Percentiles rank a stretch among this genome's conserved stretches.
Conservation (phyloP, 306 rosid species). For the Vicia villosa region DNA sequence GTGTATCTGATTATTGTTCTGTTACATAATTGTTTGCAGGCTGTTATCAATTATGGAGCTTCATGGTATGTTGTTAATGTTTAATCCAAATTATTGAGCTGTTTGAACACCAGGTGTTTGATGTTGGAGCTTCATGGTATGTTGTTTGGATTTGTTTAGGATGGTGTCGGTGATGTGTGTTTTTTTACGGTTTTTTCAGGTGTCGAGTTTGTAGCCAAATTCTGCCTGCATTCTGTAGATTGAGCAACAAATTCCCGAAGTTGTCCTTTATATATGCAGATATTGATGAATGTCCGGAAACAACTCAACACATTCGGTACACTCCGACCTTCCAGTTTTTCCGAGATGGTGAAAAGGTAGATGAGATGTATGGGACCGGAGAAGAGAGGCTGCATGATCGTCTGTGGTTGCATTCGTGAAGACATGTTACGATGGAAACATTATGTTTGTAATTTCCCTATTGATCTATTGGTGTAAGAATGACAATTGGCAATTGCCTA, state of each 20-base stretch:
- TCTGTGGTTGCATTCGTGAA: slow-evolving; percentile 49
- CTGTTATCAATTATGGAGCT: slow-evolving; percentile 91
- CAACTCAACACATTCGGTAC: slow-evolving; percentile 80
- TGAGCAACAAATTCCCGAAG: slow-evolving; percentile 75
- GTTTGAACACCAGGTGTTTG: slow-evolving; percentile 44
- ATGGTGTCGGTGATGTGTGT: neutral
- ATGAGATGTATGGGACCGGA: slow-evolving; percentile 59
- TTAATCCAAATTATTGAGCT: neutral
- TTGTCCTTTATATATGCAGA: slow-evolving; percentile 75
- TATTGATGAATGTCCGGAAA: slow-evolving; percentile 88
- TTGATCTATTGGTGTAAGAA: slow-evolving; percentile 26
- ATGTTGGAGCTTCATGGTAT: too few relatives aligned
- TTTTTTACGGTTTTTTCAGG: slow-evolving; percentile 52
- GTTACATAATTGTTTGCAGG: slow-evolving; percentile 50
- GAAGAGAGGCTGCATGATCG: slow-evolving; percentile 54
- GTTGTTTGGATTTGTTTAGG: too few relatives aligned
- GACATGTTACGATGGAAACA: neutral
- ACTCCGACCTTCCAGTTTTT: slow-evolving; percentile 82
- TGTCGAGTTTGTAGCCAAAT: slow-evolving; percentile 76
- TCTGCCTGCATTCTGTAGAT: slow-evolving; percentile 71
- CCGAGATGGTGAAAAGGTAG: slow-evolving; percentile 77
- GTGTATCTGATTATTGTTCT: slow-evolving; percentile 11
- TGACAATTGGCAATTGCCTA: neutral
- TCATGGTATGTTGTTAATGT: slow-evolving; percentile 59
- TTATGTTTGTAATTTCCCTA: slow-evolving; percentile 26